phyloP scores from a whole-genome alignment of 805 yeast genomes.

The Metschnikowia noctiluminum region DNA sequence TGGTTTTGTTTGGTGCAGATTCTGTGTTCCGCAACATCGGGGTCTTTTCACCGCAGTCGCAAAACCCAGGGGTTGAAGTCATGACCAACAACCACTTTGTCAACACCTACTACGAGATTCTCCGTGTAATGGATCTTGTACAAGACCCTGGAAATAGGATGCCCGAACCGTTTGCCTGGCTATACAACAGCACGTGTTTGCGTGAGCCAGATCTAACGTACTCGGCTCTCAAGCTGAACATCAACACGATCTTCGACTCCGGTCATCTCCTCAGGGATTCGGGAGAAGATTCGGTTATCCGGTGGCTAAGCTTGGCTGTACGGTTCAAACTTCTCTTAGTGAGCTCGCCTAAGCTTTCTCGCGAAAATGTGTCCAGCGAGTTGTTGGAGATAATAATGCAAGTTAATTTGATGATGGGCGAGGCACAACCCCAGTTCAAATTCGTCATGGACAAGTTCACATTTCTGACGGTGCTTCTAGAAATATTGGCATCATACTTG shows the following conservation, averaged over 20 bases:
- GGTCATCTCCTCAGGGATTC: not conserved
- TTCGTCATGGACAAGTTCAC: constrained; percentile 2
- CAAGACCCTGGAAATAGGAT: not conserved
- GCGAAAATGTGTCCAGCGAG: constrained; percentile 1
- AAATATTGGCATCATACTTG: constrained; percentile 7
- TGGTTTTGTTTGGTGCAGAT: constrained; percentile 5
- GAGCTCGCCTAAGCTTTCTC: not conserved
- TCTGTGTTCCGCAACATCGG: not conserved
- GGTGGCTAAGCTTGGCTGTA: not conserved
- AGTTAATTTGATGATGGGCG: constrained; percentile 1
- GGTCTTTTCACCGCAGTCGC: not conserved
- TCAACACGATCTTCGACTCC: not conserved
- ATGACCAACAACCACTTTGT: not conserved
- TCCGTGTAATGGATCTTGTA: constrained; percentile 3
- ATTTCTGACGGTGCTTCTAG: constrained; percentile 4
- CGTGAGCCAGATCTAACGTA: not conserved
- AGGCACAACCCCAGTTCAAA: not conserved
- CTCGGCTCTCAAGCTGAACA: not conserved
- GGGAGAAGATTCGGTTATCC: constrained; percentile 1
- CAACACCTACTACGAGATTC: constrained; percentile 6
- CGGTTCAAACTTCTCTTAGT: constrained; percentile 6
- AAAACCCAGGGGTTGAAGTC: not conserved
- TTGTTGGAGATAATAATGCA: constrained; percentile 3
- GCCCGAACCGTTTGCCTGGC: constrained; percentile 6
- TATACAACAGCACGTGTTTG: not conserved